Evolutionary conservation across 208 protist species (phyloP).

Genomic region (Phytomonas sp.): DNA sequence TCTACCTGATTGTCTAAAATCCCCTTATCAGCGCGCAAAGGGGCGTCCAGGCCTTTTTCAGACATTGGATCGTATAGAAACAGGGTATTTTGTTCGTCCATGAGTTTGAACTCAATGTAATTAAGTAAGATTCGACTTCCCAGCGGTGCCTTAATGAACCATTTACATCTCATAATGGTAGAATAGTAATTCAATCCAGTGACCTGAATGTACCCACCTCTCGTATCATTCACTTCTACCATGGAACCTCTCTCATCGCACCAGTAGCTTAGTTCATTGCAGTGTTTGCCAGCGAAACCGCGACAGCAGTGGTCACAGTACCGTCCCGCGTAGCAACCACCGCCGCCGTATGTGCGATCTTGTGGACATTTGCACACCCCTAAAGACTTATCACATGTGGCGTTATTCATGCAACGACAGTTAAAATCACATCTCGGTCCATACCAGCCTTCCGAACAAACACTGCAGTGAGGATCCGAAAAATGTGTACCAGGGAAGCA

Average conservation of each 20-base stretch:
- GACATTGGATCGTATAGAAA: constrained; percentile 35
- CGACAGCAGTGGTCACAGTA: constrained; percentile 72
- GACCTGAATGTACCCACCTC: constrained; percentile 52
- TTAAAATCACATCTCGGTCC: constrained; percentile 54
- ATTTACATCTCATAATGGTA: constrained; percentile 43
- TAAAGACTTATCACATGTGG: constrained; percentile 31
- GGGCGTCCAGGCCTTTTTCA: background rate
- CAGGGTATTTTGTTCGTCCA: constrained; percentile 26
- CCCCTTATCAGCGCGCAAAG: background rate
- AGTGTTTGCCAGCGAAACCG: constrained; percentile 39
- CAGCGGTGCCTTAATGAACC: constrained; percentile 33
- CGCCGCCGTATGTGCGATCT: constrained; percentile 14
- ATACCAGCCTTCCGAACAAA: constrained; percentile 60
- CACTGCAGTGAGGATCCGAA: constrained; percentile 25
- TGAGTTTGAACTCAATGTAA: constrained; percentile 38
- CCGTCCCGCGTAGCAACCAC: constrained; percentile 50
- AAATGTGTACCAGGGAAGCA: constrained; percentile 56
- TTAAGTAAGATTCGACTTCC: constrained; percentile 26
- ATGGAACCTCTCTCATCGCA: constrained; percentile 34
- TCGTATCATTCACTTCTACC: constrained; percentile 27
- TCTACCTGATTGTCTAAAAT: background rate
- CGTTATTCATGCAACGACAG: constrained; percentile 51
- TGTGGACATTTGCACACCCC: constrained; percentile 50
- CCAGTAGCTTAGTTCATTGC: constrained; percentile 67
- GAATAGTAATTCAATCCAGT: constrained; percentile 48